Percentiles rank a stretch among this genome's conserved stretches.
These are phyloP conservation scores for Lecanicillium sp. DNA, from an alignment of 2,329 filamentous ascomycete genomes.

Conservation along the genomic window DNA sequence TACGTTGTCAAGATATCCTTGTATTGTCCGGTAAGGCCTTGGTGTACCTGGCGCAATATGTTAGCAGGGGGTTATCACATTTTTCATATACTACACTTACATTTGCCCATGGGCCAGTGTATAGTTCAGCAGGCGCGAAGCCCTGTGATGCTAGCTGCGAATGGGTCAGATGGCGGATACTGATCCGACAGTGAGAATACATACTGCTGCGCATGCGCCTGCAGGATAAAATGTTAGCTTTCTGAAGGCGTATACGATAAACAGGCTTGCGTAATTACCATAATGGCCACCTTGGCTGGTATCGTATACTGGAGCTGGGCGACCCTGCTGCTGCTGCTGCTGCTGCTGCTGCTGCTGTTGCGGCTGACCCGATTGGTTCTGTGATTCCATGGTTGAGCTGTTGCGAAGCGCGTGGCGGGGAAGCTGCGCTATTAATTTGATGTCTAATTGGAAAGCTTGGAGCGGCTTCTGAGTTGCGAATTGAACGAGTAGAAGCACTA, in stretches of 20 bases:
- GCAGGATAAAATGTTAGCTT: slow-evolving; percentile 17
- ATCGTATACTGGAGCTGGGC: slow-evolving; percentile 62
- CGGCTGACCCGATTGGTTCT: slow-evolving; percentile 40
- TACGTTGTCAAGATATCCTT: slow-evolving; percentile 98
- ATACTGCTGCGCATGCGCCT: slow-evolving; percentile 42
- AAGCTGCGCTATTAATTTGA: background rate
- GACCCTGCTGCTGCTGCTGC: slow-evolving; percentile 48
- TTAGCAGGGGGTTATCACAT: background rate
- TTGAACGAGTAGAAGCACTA: background rate
- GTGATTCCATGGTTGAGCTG: slow-evolving; percentile 31
- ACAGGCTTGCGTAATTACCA: slow-evolving; percentile 41
- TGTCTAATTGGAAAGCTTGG: background rate
- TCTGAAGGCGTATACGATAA: slow-evolving; percentile 1
- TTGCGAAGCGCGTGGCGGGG: background rate
- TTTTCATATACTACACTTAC: slow-evolving; percentile 40
- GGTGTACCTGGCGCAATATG: slow-evolving; percentile 64
- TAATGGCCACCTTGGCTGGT: slow-evolving; percentile 69
- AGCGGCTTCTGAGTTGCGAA: slow-evolving; percentile 1
- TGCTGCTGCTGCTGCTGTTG: slow-evolving; percentile 41
- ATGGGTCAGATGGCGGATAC: slow-evolving; percentile 17
- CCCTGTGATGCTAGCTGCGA: slow-evolving; percentile 74
- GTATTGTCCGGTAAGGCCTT: slow-evolving; percentile 85
- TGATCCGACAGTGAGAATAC: slow-evolving; percentile 11
- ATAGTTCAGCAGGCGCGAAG: slow-evolving; percentile 86
- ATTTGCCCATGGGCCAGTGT: slow-evolving; percentile 92